Base-by-base conservation (phyloP, 805 yeast species). In the Lipomyces mesembrius region DNA sequence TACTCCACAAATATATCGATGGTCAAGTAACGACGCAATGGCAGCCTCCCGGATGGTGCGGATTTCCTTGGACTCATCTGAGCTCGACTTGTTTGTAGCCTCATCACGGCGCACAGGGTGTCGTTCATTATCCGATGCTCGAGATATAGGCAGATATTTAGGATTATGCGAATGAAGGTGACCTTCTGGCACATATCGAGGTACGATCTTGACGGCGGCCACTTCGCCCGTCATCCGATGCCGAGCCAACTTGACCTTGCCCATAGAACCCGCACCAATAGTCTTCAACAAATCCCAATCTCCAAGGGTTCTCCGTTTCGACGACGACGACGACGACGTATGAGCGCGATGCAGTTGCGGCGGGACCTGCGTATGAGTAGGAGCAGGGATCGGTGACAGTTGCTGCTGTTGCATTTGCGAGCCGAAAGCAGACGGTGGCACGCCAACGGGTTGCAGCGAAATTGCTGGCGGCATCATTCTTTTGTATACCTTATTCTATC, bases 221-320 rank as follows among this genome's bases (percentile, higher is more conserved):
- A 91, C 93, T 67, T 85, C 86, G 58, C 77, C 76, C 0, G 97
- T 91, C 46, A 86, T 78, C 71, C 90, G 85, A 79, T 93, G 97
- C 74, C 87, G 88, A 1, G 98, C 98, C 52, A 95, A 82, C 79
- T 95, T 95, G 60, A 95, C 99, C 77, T 94, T 96, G 66, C 99
- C 99, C 99, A 95, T 95, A 0, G 97, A 92, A 2, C 99, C 99
- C 1, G 98, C 97, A 55, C 99, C 99, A 57, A 95, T 90, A 1
- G 97, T 92, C 78, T 92, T 92, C 65, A 91, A 84, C 73, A 94
- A 93, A 73, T 91, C 96, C 99, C 99, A 94, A 71, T 95, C 97
- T 14, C 98, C 99, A 63, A 94, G 89, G 3, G 97, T 84, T 66
- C 89, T 89, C 71, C 98, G 86, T 77, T 92, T 79, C 35, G 65